These are phyloP conservation scores for Termitomyces titanicus DNA, from an alignment of 768 basidiomycete genomes.

Conservation along the genomic window DNA sequence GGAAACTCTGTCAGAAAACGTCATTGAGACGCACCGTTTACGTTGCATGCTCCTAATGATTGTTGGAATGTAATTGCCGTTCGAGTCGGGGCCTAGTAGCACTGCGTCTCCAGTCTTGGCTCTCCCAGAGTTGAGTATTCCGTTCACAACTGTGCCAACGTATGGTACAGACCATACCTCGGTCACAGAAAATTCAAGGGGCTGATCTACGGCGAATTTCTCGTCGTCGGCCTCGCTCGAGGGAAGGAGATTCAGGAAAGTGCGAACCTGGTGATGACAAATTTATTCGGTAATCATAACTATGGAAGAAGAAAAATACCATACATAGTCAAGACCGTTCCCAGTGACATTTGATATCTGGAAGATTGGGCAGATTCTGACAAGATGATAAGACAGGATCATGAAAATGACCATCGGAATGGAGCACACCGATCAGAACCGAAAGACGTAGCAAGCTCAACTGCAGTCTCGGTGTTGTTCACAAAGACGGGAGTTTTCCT, in stretches of 20 bases:
- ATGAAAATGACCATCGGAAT: neutral
- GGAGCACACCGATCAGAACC: conserved; percentile 61
- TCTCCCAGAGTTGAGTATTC: conserved; percentile 73
- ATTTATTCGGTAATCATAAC: neutral
- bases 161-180: conserved; percentile 89
- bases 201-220: conserved; percentile 76
- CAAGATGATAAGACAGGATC: conserved; percentile 5
- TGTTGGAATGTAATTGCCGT: conserved; percentile 81
- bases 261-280: conserved; percentile 54
- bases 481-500: conserved; percentile 86
- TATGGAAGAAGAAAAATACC: conserved; percentile 11
- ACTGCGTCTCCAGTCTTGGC: conserved; percentile 80
- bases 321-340: conserved; percentile 77
- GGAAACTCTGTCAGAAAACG: neutral
- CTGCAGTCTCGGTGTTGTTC: conserved; percentile 74
- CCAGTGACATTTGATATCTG: conserved; percentile 94
- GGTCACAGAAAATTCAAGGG: conserved; percentile 83
- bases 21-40: conserved; percentile 56
- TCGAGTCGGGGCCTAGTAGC: conserved; percentile 87
- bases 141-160: conserved; percentile 82
- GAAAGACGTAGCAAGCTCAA: conserved; percentile 74
- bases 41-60: conserved; percentile 90
- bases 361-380: conserved; percentile 86
- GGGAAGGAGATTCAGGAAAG: conserved; percentile 87
- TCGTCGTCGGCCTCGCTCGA: conserved; percentile 82